These are phyloP conservation scores for Clathrospora elynae DNA, from an alignment of 2,329 filamentous ascomycete species.

Conservation along the genomic window DNA sequence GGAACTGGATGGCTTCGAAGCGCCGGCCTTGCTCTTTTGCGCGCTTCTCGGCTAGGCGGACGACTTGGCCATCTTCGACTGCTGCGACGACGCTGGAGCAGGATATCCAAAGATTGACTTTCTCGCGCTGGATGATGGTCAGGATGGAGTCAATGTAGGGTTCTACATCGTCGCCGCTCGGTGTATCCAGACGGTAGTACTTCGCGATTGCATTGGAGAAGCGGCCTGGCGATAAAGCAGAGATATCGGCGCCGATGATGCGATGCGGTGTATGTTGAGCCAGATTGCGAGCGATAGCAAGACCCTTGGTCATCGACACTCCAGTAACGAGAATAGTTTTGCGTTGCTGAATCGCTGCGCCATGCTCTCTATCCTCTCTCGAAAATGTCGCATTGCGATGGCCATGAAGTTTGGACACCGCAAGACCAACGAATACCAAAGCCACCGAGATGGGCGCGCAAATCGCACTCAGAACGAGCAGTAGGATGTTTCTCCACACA, in stretches of 20 bases:
- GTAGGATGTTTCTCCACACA: constrained; percentile 54
- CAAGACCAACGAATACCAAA: constrained; percentile 30
- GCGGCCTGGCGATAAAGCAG: constrained; percentile 47
- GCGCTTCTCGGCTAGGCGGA: constrained; percentile 57
- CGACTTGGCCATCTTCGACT: constrained; percentile 69
- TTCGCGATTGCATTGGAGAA: constrained; percentile 62
- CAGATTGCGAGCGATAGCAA: constrained; percentile 69
- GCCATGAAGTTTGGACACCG: constrained; percentile 27
- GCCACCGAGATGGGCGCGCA: constrained; percentile 57
- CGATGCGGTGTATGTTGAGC: constrained; percentile 65
- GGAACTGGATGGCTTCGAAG: constrained; percentile 69
- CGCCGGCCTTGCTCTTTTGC: constrained; percentile 51
- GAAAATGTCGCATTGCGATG: constrained; percentile 19
- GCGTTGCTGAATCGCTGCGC: constrained; percentile 26
- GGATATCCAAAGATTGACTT: constrained; percentile 73
- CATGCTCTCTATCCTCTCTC: constrained; percentile 26
- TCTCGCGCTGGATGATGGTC: constrained; percentile 63
- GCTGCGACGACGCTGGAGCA: constrained; percentile 72
- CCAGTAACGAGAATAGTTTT: constrained; percentile 73
- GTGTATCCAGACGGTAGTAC: constrained; percentile 59
- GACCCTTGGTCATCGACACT: constrained; percentile 72
- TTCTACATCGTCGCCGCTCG: constrained; percentile 44
- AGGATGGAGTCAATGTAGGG: constrained; percentile 64
- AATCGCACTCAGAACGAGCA: constrained; percentile 52
- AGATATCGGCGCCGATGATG: constrained; percentile 73